Evolutionary conservation across 129 eudicot genomes (phyloP).

Genomic region (Tagetes erecta): DNA sequence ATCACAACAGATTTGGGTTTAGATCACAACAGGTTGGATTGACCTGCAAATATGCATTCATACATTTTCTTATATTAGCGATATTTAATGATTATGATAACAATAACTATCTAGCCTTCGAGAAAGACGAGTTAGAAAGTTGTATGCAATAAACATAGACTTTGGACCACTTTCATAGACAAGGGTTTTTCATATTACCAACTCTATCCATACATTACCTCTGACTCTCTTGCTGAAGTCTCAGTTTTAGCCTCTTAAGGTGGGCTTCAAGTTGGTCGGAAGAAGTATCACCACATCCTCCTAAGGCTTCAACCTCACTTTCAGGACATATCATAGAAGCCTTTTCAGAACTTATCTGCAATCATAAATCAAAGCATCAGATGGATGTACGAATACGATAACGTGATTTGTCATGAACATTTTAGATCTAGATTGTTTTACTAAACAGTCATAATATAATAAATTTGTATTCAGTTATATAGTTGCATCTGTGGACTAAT

Average conservation of each 20-base stretch:
- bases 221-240: conserved; percentile 69
- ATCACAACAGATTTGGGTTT: neutral
- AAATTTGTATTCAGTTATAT: neutral
- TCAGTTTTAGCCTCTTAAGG: conserved; percentile 47
- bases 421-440: neutral
- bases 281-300: conserved; percentile 57
- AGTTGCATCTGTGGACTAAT: neutral
- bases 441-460: neutral
- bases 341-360: conserved; percentile 60
- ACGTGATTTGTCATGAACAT: neutral
- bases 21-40: neutral
- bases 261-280: conserved; percentile 79
- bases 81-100: neutral
- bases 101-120: neutral
- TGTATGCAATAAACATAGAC: neutral
- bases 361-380: conserved; percentile 21
- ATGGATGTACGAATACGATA: neutral
- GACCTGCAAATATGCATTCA: neutral
- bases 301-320: conserved; percentile 73
- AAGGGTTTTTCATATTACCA: neutral
- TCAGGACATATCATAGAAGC: conserved; percentile 86
- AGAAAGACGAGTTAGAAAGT: neutral
- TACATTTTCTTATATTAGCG: neutral
- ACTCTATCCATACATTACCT: conserved; percentile 42
- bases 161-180: too few species aligned